Percentiles rank a stretch among this genome's conserved stretches.
phyloP scores from a whole-genome alignment of 768 basidiomycete species.

The Tylopilus cervinicoccineus region DNA sequence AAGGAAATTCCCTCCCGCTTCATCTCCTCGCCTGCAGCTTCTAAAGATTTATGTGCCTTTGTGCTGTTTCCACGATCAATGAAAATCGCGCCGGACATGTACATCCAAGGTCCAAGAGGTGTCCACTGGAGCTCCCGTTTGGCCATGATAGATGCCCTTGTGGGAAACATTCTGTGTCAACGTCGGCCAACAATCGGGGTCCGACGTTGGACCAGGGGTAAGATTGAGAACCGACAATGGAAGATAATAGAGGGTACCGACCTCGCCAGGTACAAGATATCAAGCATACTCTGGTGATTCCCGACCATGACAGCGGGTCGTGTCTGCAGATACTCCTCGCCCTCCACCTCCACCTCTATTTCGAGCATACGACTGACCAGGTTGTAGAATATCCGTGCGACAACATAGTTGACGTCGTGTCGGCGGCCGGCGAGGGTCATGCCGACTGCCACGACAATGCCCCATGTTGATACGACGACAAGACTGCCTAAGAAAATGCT shows the following conservation, averaged over 20 bases:
- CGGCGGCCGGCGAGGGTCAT: slow-evolving; percentile 65
- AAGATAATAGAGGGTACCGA: slow-evolving; percentile 35
- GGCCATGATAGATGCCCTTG: slow-evolving; percentile 81
- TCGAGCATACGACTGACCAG: slow-evolving; percentile 61
- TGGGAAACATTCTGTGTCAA: slow-evolving; percentile 70
- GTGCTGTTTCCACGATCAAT: slow-evolving; percentile 81
- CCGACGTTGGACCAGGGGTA: slow-evolving; percentile 4
- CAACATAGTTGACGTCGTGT: slow-evolving; percentile 76
- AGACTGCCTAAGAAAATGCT: slow-evolving; percentile 72
- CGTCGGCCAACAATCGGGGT: slow-evolving; percentile 2
- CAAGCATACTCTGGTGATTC: slow-evolving; percentile 94
- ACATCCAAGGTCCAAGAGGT: slow-evolving; percentile 91
- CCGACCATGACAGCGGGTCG: slow-evolving; percentile 73
- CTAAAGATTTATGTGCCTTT: slow-evolving; percentile 70
- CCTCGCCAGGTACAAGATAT: slow-evolving; percentile 80
- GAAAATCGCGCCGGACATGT: slow-evolving; percentile 85
- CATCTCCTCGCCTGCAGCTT: slow-evolving; percentile 75
- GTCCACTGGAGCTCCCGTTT: slow-evolving; percentile 86
- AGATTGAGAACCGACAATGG: slow-evolving; percentile 11
- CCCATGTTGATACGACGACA: slow-evolving; percentile 66
- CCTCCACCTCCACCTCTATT: slow-evolving; percentile 75
- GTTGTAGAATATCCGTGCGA: slow-evolving; percentile 80
- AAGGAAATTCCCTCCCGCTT: slow-evolving; percentile 66
- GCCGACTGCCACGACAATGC: slow-evolving; percentile 61
- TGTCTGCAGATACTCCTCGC: slow-evolving; percentile 73